Evolutionary conservation across 1,284 basidiomycete species (phyloP), one percentile per base, ranked within the genome.

Genomic region (Ustilago trichophora): DNA sequence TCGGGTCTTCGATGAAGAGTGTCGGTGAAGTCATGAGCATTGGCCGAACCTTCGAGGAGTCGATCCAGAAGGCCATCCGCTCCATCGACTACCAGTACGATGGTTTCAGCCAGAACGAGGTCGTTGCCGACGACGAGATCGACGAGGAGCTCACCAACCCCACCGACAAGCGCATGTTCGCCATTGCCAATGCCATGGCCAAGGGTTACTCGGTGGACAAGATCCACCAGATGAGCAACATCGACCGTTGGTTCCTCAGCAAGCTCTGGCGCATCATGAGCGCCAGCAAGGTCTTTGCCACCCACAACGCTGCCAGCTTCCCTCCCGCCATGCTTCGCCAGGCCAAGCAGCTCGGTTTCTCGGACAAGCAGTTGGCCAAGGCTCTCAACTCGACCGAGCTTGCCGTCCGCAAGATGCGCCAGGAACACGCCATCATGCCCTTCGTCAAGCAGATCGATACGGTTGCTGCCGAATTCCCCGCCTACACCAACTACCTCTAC

Each of bases 21-120:
- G 96, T 98, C 6, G 95, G 95, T 53, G 95, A 98, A 83, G 95
- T 98, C 54, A 98, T 98, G 96, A 92, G 91, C 68, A 98, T 98
- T 72, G 96, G 95, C 21, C 87, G 95, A 72, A 96, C 93, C 11
- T 98, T 98, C 77, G 95, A 98, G 83, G 95, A 98, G 85, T 94
- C 92, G 0, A 90, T 98, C 64, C 95, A 98, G 83, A 98, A 98
- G 84, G 95, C 95, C 2, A 97, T 98, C 68, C 86, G 95, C 33
- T 90, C 92, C 15, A 96, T 98, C 77, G 95, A 98, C 81, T 93
- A 95, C 80, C 89, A 89, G 70, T 97, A 97, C 83, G 84, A 88
- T 75, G 95, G 95, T 5, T 98, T 98, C 83, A 88, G 91, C 54
- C 45, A 93, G 90, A 95, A 93, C 77, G 88, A 91, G 73, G 88